Conservation (phyloP, 2,329 filamentous ascomycete species). For the Trematosphaeria pertusa region DNA sequence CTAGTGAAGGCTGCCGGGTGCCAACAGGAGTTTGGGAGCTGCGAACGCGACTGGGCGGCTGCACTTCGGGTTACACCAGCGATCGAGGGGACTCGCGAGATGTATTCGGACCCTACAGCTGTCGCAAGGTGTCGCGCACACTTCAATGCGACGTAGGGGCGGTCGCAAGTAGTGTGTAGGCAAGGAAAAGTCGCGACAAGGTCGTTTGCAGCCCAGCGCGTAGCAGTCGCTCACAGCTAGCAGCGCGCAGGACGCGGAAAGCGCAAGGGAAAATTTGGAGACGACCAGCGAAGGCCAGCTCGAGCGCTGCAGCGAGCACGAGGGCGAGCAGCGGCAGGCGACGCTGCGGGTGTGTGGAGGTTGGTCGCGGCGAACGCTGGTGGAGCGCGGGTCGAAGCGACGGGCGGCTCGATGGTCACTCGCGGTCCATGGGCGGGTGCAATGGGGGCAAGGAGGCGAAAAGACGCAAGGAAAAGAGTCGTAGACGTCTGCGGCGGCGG, state of each 20-base stretch:
- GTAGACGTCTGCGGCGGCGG: constrained; percentile 17
- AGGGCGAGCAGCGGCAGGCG: constrained; percentile 11
- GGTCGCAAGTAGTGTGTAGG: constrained; percentile 24
- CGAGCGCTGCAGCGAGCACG: constrained; percentile 15
- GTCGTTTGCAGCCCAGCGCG: constrained; percentile 30
- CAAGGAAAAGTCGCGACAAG: constrained; percentile 27
- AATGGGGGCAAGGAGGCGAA: background rate
- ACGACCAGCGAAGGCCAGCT: constrained; percentile 12
- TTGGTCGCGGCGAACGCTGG: constrained; percentile 19
- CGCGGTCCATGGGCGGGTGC: constrained; percentile 22
- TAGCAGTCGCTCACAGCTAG: constrained; percentile 19
- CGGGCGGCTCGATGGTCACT: constrained; percentile 20
- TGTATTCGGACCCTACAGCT: constrained; percentile 22
- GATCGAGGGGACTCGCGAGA: constrained; percentile 30
- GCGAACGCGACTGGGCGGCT: constrained; percentile 45
- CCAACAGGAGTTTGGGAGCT: constrained; percentile 40
- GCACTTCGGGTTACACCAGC: constrained; percentile 41
- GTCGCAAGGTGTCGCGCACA: constrained; percentile 30
- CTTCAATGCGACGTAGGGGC: constrained; percentile 16
- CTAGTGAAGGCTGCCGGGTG: constrained; percentile 27
- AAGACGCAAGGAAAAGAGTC: constrained; percentile 8
- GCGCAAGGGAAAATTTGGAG: constrained; percentile 14
- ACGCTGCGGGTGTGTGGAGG: constrained; percentile 4
- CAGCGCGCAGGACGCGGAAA: constrained; percentile 15
- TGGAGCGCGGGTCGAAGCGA: constrained; percentile 26